Evolutionary conservation across 2,329 filamentous ascomycete genomes (phyloP), one percentile per base, ranked within the genome.

Genomic region (Diaporthe australafricana): DNA sequence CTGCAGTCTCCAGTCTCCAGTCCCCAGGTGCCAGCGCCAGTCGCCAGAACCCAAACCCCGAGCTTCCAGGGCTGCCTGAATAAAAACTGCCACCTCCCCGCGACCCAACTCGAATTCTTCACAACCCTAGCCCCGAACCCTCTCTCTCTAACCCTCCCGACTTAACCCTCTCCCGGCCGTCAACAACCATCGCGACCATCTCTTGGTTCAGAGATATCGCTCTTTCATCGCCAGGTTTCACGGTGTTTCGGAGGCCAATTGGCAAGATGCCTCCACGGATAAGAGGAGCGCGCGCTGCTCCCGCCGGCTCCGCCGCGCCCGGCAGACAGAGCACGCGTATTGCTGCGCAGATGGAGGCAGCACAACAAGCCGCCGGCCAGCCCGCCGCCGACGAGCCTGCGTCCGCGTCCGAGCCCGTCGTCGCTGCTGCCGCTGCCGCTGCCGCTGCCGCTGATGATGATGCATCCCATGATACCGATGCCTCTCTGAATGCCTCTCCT

Each of bases 401-500:
- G 25, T 30, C 40, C 20, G 30, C 38, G 30, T 30, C 67, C 17
- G 35, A 57, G 53, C 30, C 73, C 42, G 32, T 70, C 7, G 30
- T 38, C 42, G 71, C 68, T 35, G 57, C 57, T 67, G 42, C 73
- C 38, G 27, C 71, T 50, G 45, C 48, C 16, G 68, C 70, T 30
- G 40, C 71, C 17, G 35, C 72, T 20, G 63, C 53, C 25, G 65
- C 57, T 20, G 45, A 70, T 11, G 27, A 35, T 48, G 60, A 48
- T n/a, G 45, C 42, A 42, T 14, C 20, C 20, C 60, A 48, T 63
- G 60, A 65, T 50, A 42, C 60, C n/a, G 60, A 65, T 35, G 60
- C 60, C 57, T 42, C 47, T 75, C 71, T 55, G 71, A 76, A 56
- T 77, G 76, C 55, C 75, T 75, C 56, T 74, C 73, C 27, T 32